Percentiles rank a stretch among this genome's conserved stretches.
Evolutionary conservation across 2,329 filamentous ascomycete genomes (phyloP).

Genomic region (Calonectria multiphialidica): DNA sequence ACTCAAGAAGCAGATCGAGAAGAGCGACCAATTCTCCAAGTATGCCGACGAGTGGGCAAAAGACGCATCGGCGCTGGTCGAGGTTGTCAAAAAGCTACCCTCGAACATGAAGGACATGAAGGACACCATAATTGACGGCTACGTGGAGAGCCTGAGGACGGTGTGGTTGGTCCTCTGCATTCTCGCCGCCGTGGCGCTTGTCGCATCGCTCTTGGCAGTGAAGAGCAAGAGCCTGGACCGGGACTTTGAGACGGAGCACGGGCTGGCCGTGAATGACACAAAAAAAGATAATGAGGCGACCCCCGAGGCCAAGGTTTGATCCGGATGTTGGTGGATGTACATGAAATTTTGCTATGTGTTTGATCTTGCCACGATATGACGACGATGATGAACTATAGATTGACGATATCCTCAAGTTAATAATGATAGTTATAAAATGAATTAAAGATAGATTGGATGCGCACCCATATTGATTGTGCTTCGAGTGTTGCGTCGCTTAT

Average conservation of each 20-base stretch:
- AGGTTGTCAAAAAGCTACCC: slow-evolving; percentile 58
- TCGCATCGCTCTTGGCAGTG: slow-evolving; percentile 30
- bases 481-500: no score
- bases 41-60: slow-evolving; percentile 60
- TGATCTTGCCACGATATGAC: neutral
- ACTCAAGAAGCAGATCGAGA: slow-evolving; percentile 63
- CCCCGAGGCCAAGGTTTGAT: slow-evolving; percentile 24
- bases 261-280: slow-evolving; percentile 4
- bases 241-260: slow-evolving; percentile 39
- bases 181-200: slow-evolving; percentile 40
- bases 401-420: neutral
- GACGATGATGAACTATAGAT: neutral
- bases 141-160: slow-evolving; percentile 46
- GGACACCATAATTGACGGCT: slow-evolving; percentile 46
- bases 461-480: no score
- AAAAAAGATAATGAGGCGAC: slow-evolving; percentile 14
- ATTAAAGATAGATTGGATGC: no score
- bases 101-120: slow-evolving; percentile 35
- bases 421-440: neutral
- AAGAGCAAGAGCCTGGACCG: slow-evolving; percentile 38
- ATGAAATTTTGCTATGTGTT: neutral
- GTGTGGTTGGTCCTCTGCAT: slow-evolving; percentile 50
- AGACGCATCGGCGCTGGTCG: slow-evolving; percentile 69
- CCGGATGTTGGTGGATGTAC: no score
- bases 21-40: slow-evolving; percentile 59